Evolutionary conservation across 257 asterid species (phyloP).

Genomic region (Phtheirospermum japonicum): DNA sequence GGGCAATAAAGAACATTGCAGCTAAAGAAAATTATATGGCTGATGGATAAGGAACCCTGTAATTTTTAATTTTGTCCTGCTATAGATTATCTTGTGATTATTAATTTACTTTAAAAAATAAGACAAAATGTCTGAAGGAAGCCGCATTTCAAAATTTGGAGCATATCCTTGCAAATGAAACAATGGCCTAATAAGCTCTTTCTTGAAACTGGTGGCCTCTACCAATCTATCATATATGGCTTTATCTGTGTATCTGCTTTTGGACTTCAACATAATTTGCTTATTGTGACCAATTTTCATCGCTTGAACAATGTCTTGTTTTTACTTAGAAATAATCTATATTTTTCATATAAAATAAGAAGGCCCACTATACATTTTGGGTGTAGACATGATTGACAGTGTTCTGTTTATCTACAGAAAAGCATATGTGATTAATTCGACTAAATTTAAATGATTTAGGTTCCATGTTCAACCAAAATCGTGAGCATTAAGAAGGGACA

Average conservation of each 20-base stretch:
- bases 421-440: neutral
- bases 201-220: neutral
- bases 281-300: neutral
- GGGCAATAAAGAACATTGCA: neutral
- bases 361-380: neutral
- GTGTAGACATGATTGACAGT: neutral
- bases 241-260: conserved; percentile 3
- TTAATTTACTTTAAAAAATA: too few relatives aligned
- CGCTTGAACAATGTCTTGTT: neutral
- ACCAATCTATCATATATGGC: neutral
- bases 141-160: too few relatives aligned
- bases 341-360: neutral
- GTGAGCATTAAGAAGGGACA: conserved; percentile 65
- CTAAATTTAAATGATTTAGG: conserved; percentile 42
- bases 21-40: neutral
- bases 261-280: neutral
- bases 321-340: neutral
- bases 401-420: neutral
- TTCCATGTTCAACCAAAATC: conserved; percentile 58
- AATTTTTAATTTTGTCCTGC: neutral
- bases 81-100: neutral
- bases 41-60: neutral
- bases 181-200: neutral
- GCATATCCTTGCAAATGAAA: neutral
- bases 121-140: too few relatives aligned